Base-by-base conservation (phyloP, 2,329 filamentous ascomycete species). In the Fusarium albosuccineum region DNA sequence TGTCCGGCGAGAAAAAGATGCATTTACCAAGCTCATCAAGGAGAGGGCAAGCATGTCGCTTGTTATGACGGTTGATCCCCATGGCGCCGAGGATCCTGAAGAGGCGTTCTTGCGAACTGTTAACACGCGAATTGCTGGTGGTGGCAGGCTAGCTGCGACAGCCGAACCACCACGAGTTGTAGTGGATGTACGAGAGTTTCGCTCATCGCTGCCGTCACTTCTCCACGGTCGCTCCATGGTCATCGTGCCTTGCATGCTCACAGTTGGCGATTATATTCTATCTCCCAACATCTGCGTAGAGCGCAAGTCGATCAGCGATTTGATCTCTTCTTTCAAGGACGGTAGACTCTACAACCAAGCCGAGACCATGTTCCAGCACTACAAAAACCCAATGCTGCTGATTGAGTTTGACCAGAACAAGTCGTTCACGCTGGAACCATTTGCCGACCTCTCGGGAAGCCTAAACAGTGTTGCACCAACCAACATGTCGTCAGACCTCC, bases 391-490 rank as follows among this genome's bases (percentile, higher is more conserved):
- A 0, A 92, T 98, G 87, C 88, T 99, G 7, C 87, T 99, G 44
- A 98, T 99, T 74, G 96, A 99, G 79, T 99, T 99, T 77, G 94
- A 97, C 77, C 92, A 97, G 76, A 95, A 97, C 82, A 97, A 97
- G 78, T 95, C 93, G 5, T 99, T 99, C 79, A 98, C 94, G 1
- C 89, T 99, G 14, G 96, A 95, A 77, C 91, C 92, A 0, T 86
- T 93, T 72, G 90, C 90, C 49, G 90, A 92, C 79, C 73, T 91
- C 54, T 85, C 85, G 9, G 84, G 87, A n/a, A 88, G 85, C 56
- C 78, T 90, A 9, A 85, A 82, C 57, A 87, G 90, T 64, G 85
- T 91, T 49, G 88, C 89, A 54, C 86, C 90, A 0, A 83, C 84
- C 48, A 80, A 82, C 64, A 78, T 82, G 40, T 81, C 81, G 9